Base-by-base conservation (phyloP, 805 yeast species). In the Naumovozyma castellii region DNA sequence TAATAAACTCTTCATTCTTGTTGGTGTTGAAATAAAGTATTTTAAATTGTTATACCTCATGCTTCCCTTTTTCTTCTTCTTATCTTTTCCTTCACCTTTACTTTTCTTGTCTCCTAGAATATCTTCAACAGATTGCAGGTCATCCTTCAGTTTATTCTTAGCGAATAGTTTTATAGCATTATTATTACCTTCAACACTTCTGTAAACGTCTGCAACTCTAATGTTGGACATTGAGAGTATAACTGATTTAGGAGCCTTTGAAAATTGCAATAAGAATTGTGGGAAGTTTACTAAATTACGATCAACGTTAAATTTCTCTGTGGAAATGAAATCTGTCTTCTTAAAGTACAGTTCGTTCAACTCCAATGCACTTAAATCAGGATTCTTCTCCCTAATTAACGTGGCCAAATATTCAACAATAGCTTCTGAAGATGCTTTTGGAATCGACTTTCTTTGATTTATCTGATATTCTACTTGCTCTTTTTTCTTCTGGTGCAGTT, bases 171-270 rank as follows among this genome's bases (percentile, higher is more conserved):
- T 85, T 36, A 84, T 50, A 3, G 86, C 73, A 0, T 78, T 73
- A 9, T 75, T 71, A 31, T 66, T 40, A 51, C 69, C 56, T 61
- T 68, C 39, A 73, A 74, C 53, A 1, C 83, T 76, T 47, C 95
- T 72, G 54, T 74, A 80, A 2, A 86, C 71, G 51, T 88, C 96
- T 53, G 96, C 90, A 2, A 86, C 92, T 48, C 97, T 71, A 18
- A 86, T 66, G 9, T 95, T 92, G 0, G 95, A 84, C 68, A 82
- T 72, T 0, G 88, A 80, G 60, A 46, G 76, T 56, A 61, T 71
- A 65, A 66, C 50, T 1, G 69, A 62, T n/a, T 61, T 51, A 17
- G 63, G 62, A 20, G 71, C 62, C 47, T 57, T 68, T 52, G 80
- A 73, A 43, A 68, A 73, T 30, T 63, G 59, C 30, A 66, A 65